Evolutionary conservation across 495 filamentous ascomycete genomes (phyloP).

Genomic region (Mycothermus thermophilus): DNA sequence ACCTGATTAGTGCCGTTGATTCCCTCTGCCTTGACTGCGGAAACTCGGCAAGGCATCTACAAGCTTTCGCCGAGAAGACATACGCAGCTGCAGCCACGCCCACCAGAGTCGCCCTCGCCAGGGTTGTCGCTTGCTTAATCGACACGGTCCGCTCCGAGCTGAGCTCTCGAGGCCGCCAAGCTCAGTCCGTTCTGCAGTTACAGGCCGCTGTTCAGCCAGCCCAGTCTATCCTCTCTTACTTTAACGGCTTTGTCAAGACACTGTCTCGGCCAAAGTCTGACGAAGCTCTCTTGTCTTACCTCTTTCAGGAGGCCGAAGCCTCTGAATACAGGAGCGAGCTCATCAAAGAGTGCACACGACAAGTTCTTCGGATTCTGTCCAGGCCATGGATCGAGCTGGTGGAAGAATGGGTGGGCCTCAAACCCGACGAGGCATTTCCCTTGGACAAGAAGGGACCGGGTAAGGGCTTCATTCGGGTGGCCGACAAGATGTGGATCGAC

Average conservation of each 20-base stretch:
- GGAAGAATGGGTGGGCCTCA: slow-evolving; percentile 67
- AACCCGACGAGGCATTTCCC: slow-evolving; percentile 36
- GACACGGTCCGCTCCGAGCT: slow-evolving; percentile 43
- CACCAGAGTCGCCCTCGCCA: slow-evolving; percentile 47
- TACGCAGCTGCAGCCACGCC: slow-evolving; percentile 32
- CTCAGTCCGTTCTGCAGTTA: slow-evolving; percentile 52
- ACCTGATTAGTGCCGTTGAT: slow-evolving; percentile 43
- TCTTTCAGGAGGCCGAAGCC: slow-evolving; percentile 50
- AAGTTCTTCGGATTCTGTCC: slow-evolving; percentile 51
- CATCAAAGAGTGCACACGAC: slow-evolving; percentile 47
- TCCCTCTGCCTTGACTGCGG: slow-evolving; percentile 45
- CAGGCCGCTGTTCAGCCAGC: slow-evolving; percentile 50
- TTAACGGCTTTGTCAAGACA: slow-evolving; percentile 45
- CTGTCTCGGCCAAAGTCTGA: slow-evolving; percentile 44
- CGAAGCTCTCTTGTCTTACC: slow-evolving; percentile 50
- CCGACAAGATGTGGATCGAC: slow-evolving; percentile 41
- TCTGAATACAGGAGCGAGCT: slow-evolving; percentile 49
- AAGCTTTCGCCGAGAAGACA: slow-evolving; percentile 36
- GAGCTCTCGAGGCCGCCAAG: slow-evolving; percentile 23
- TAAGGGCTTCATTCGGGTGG: slow-evolving; percentile 48
- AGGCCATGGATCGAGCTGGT: slow-evolving; percentile 59
- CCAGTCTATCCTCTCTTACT: slow-evolving; percentile 45
- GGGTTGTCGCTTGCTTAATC: slow-evolving; percentile 41
- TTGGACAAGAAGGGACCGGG: slow-evolving; percentile 31
- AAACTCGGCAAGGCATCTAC: slow-evolving; percentile 39